Evolutionary conservation across 2,329 filamentous ascomycete genomes (phyloP), one percentile per base, ranked within the genome.

Genomic region (Pseudocercospora ulei): DNA sequence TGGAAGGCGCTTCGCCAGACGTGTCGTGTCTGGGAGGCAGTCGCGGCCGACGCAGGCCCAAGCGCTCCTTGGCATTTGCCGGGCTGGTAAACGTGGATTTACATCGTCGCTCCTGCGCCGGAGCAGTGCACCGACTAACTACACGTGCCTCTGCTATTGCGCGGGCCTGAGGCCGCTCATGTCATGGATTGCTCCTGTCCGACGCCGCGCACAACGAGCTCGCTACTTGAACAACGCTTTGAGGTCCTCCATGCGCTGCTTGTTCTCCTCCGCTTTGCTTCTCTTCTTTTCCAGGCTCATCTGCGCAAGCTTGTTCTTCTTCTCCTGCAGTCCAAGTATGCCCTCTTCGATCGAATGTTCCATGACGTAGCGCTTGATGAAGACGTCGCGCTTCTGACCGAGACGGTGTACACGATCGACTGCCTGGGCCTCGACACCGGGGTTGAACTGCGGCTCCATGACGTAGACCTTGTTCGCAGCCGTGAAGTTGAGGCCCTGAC

Each of bases 401-500:
- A 95, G 68, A 11, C 87, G 78, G 60, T 94, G 87, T 4, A 98
- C 84, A 18, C 90, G 83, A 59, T 96, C 90, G 5, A 96, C 73
- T 1, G 90, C 90, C 63, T 98, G 90, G 3, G 86, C 83, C 61
- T 98, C 88, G 0, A 87, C 85, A 0, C 86, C 87, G 0, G 90
- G 90, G 56, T 98, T 98, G 66, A 88, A 98, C 57, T 95, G 87
- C 3, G 90, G 90, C 60, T 98, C 90, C 88, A 98, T 96, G 54
- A 96, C 82, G 59, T 90, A 96, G 8, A 92, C 88, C 39, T 75
- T 81, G 57, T 78, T 90, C 19, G 80, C 88, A 0, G 82, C 71
- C 0, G 87, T 95, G 38, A 96, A 67, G 57, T 96, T 96, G 24
- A 96, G 76, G 8, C 88, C 88, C 9, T 95, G 73, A 11, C 90